These are phyloP conservation scores for Vitis hybrid DNA, from an alignment of 177 flowering plant genomes.

Conservation along the genomic window DNA sequence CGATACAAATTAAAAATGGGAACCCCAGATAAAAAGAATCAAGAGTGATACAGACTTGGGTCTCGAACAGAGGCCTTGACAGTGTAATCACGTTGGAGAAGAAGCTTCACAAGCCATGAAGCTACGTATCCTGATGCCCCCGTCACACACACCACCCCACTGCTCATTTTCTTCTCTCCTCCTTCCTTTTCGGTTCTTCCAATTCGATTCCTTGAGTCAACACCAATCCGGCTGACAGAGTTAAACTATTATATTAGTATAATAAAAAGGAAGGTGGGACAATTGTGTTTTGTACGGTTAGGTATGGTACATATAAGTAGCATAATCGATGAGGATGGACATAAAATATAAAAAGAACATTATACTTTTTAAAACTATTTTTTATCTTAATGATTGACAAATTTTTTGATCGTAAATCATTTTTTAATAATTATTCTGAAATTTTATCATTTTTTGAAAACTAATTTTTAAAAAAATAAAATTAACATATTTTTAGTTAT, in stretches of 20 bases:
- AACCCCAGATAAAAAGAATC: neutral
- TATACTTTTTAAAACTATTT: too few species aligned
- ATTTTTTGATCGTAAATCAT: too few species aligned
- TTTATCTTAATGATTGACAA: accelerated
- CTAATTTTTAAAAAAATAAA: too few species aligned
- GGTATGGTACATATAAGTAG: too few species aligned
- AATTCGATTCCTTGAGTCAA: too few species aligned
- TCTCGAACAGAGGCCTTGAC: conserved; percentile 64
- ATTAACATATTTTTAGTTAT: accelerated
- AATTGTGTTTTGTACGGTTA: too few species aligned
- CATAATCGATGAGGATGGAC: accelerated
- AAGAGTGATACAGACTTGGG: conserved; percentile 31
- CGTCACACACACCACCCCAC: conserved; percentile 57
- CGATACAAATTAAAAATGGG: neutral
- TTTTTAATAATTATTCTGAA: too few species aligned
- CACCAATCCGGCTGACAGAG: too few species aligned
- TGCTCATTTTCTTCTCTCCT: conserved; percentile 22
- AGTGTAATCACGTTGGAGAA: conserved; percentile 58
- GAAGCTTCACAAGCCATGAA: conserved; percentile 67
- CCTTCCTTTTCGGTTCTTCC: neutral
- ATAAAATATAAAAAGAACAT: accelerated
- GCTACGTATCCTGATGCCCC: conserved; percentile 72
- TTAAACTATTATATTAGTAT: too few species aligned
- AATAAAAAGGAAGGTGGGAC: too few species aligned
- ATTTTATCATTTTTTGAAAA: too few species aligned